Evolutionary conservation across 768 basidiomycete species (phyloP).

Genomic region (Lentinula boryana): DNA sequence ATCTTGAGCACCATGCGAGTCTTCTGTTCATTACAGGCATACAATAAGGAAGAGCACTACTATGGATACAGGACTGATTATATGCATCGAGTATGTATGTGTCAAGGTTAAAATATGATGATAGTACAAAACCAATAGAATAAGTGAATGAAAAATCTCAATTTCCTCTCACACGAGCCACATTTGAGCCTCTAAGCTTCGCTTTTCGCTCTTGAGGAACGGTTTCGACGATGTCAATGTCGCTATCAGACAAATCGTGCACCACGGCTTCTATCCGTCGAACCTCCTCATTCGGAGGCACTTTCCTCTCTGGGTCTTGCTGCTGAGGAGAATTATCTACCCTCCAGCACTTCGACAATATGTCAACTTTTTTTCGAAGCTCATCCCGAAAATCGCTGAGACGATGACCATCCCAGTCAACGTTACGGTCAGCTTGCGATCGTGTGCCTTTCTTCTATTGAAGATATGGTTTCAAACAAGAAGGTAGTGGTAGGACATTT

Average conservation of each 20-base stretch:
- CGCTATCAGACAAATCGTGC: conserved; percentile 22
- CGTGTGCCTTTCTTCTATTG: conserved; percentile 23
- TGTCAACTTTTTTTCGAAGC: conserved; percentile 32
- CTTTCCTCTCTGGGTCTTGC: conserved; percentile 30
- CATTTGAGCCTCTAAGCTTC: neutral
- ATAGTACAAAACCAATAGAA: neutral
- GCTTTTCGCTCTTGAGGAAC: neutral
- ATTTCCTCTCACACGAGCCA: neutral
- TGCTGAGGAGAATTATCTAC: conserved; percentile 33
- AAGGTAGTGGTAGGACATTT: conserved; percentile 3
- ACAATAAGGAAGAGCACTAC: neutral
- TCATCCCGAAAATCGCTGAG: conserved; percentile 41
- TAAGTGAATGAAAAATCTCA: neutral
- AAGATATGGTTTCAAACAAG: conserved; percentile 2
- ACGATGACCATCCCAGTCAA: conserved; percentile 47
- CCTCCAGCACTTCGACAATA: conserved; percentile 52
- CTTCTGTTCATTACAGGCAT: neutral
- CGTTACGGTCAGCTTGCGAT: conserved; percentile 30
- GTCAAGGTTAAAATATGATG: neutral
- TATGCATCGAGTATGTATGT: neutral
- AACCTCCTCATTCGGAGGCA: conserved; percentile 12
- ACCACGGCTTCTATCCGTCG: neutral
- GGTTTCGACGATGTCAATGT: conserved; percentile 12
- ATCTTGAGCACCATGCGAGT: neutral
- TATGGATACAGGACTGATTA: neutral